These are phyloP conservation scores for Sindora glabra DNA, from an alignment of 306 rosid species.

Conservation along the genomic window DNA sequence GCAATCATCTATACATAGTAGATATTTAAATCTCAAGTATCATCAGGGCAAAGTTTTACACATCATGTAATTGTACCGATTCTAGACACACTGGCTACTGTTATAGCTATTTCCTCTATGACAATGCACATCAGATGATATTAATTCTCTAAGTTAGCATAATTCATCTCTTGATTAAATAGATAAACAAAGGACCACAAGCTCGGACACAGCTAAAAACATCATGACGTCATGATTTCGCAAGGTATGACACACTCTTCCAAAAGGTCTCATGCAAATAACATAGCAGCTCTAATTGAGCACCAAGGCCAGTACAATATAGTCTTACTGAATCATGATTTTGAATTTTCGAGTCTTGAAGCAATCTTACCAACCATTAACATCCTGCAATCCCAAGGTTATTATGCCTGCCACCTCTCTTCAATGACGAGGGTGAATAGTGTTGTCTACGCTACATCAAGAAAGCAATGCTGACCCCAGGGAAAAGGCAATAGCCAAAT, in stretches of 20 bases:
- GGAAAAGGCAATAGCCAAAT: slow-evolving; percentile 93
- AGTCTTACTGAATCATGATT: slow-evolving; percentile 63
- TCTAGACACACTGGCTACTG: slow-evolving; percentile 14
- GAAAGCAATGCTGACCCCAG: slow-evolving; percentile 97
- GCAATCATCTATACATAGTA: background rate
- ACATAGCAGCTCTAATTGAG: slow-evolving; percentile 49
- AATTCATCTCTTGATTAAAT: slow-evolving; percentile 28
- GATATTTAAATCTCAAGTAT: slow-evolving; percentile 16
- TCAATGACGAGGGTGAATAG: slow-evolving; percentile 71
- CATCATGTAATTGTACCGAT: slow-evolving; percentile 2
- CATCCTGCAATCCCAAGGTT: slow-evolving; percentile 81
- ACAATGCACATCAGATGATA: slow-evolving; percentile 24
- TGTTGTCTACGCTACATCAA: slow-evolving; percentile 93
- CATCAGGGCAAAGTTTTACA: slow-evolving; percentile 5
- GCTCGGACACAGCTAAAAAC: slow-evolving; percentile 28
- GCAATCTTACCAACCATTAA: slow-evolving; percentile 99
- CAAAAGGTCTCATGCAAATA: slow-evolving; percentile 59
- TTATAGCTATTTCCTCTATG: slow-evolving; percentile 9
- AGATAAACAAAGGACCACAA: slow-evolving; percentile 16
- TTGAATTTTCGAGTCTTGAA: slow-evolving; percentile 75
- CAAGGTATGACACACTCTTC: slow-evolving; percentile 39
- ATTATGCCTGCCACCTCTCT: slow-evolving; percentile 89
- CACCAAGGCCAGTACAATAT: slow-evolving; percentile 60
- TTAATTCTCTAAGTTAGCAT: slow-evolving; percentile 10
- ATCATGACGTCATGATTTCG: slow-evolving; percentile 27